Base-by-base conservation (phyloP, 1,139 yeast species). In the Yamadazyma epiphylla region DNA sequence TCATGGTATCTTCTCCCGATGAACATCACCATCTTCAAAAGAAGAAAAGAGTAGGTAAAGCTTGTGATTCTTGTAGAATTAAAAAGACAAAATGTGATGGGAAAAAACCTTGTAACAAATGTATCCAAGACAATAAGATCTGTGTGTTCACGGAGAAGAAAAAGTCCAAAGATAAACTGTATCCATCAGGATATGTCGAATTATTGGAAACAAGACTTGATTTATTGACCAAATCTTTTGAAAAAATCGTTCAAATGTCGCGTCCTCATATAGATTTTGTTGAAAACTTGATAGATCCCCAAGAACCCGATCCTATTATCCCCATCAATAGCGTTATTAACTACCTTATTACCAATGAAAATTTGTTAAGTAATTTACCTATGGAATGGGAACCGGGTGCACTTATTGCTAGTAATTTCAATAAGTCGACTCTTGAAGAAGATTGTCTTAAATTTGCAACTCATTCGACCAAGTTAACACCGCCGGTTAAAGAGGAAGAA, bases 1-100 rank as follows among this genome's bases (percentile, higher is more conserved):
- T 17, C 9, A 17, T 17, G 20, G 20, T 17, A 17, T 36, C 44
- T 11, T 41, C 45, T 7, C 45, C 46, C 5, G 48, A 43, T 15
- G 48, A 37, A 13, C 37, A 32, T 12, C 43, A 29, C 30, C 46
- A 38, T 35, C 33, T 27, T 27, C 49, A 33, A 15, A 69, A 70
- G 49, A 81, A 80, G 64, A 80, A 77, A 55, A 58, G 94, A 38
- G 91, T 83, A 5, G 85, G 86, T 24, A 82, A 81, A 49, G 94
- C 94, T 5, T 83, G 94, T 46, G 91, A 83, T 51, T 76, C 83
- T 31, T 83, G 94, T 55, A 65, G 89, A 30, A 73, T 80, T 48
- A 80, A 80, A 49, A 81, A 79, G 56, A 78, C 86, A 9, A 78
- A 80, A 46, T 83, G 89, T 55, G 87, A 83, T 43, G 94, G 94